A percentile compares a stretch with the other conserved stretches of the same genome.
phyloP scores from a whole-genome alignment of 2,329 filamentous ascomycete species.

The Diaporthe sp. region DNA sequence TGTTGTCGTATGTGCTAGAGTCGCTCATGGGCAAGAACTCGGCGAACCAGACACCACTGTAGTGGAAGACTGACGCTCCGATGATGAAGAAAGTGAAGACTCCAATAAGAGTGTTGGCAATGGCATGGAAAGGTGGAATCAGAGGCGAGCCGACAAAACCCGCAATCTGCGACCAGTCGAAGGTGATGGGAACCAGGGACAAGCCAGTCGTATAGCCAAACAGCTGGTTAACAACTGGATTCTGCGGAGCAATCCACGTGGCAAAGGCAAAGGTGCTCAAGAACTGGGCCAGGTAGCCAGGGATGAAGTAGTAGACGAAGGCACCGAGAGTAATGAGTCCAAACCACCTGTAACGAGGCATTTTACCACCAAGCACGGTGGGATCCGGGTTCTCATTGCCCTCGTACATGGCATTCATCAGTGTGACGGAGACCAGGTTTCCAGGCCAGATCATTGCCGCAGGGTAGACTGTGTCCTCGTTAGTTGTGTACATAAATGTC shows the following conservation, averaged over 20 bases:
- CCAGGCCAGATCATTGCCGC: slow-evolving; percentile 83
- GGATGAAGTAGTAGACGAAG: slow-evolving; percentile 78
- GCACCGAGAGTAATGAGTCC: slow-evolving; percentile 67
- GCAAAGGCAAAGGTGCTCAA: slow-evolving; percentile 79
- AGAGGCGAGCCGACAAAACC: slow-evolving; percentile 78
- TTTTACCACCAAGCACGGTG: slow-evolving; percentile 71
- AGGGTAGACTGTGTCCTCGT: slow-evolving; percentile 63
- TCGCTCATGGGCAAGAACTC: slow-evolving; percentile 78
- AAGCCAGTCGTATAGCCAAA: slow-evolving; percentile 79
- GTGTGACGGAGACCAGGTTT: slow-evolving; percentile 74
- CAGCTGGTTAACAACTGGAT: slow-evolving; percentile 77
- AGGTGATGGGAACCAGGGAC: slow-evolving; percentile 78
- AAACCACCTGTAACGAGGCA: slow-evolving; percentile 77
- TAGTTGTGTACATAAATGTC: not conserved
- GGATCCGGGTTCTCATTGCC: slow-evolving; percentile 63
- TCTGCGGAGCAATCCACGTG: slow-evolving; percentile 80
- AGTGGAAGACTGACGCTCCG: slow-evolving; percentile 73
- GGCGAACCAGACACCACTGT: slow-evolving; percentile 74
- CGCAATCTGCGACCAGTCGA: slow-evolving; percentile 82
- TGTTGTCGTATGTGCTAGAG: slow-evolving; percentile 80
- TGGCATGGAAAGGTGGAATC: slow-evolving; percentile 80
- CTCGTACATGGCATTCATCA: slow-evolving; percentile 83
- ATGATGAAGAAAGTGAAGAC: slow-evolving; percentile 76
- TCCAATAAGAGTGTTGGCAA: slow-evolving; percentile 79
- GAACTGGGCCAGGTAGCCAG: slow-evolving; percentile 77